Conservation (phyloP, 176 grass and related monocot species). For the Oryza coarctata region DNA sequence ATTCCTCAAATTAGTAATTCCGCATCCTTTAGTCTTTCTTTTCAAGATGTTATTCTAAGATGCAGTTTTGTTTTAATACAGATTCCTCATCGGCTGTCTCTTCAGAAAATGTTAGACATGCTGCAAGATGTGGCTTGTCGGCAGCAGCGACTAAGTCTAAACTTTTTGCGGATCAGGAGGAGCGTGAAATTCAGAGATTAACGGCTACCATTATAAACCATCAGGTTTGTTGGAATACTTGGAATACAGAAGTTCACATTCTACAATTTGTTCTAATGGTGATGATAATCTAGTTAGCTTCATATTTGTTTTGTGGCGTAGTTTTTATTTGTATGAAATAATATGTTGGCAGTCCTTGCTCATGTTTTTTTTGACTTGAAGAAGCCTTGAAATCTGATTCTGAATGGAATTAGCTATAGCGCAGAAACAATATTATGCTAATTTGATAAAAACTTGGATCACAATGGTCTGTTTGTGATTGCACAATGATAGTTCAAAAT, state of each 20-base stretch:
- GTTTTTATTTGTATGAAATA: conserved; percentile 9
- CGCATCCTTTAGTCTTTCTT: conserved; percentile 7
- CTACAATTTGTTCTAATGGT: conserved; percentile 25
- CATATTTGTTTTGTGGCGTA: not conserved
- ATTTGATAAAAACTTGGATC: not conserved
- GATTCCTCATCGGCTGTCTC: conserved; percentile 47
- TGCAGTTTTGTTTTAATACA: conserved; percentile 40
- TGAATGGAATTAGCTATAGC: conserved; percentile 3
- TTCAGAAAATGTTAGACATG: conserved; percentile 66
- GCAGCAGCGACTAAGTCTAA: conserved; percentile 87
- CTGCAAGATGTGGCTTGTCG: conserved; percentile 80
- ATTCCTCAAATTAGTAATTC: not conserved
- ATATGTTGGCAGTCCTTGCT: not conserved
- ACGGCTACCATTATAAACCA: conserved; percentile 90
- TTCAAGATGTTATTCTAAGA: conserved; percentile 26
- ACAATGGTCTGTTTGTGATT: not conserved
- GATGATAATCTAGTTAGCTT: not conserved
- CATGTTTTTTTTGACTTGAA: not conserved
- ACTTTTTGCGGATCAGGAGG: conserved; percentile 96
- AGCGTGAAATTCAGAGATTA: conserved; percentile 98
- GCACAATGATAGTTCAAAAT: not conserved
- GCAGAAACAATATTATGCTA: not conserved
- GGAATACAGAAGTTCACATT: conserved; percentile 1
- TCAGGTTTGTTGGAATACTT: conserved; percentile 54
- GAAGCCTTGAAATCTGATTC: conserved; percentile 20